Percentiles rank a stretch among this genome's conserved stretches.
Conservation (phyloP, 805 yeast species). For the Sugiyamaella smithiae region DNA sequence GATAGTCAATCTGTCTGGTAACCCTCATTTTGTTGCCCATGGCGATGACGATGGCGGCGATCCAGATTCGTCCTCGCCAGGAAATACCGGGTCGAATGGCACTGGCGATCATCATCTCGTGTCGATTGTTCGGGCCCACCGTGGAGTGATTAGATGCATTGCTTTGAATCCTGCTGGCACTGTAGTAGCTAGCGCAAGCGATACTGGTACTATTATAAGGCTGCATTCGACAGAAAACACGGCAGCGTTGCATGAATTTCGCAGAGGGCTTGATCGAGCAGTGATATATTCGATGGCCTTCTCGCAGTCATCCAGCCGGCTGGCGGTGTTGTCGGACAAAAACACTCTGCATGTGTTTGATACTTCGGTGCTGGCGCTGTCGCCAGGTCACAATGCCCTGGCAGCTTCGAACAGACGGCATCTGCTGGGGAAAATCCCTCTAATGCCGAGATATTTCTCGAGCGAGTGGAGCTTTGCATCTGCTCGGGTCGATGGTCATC, state of each 20-base stretch:
- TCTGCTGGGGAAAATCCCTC: slow-evolving; percentile 58
- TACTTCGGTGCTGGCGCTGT: slow-evolving; percentile 30
- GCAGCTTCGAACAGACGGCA: slow-evolving; percentile 50
- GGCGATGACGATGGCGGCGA: background rate
- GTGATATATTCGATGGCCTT: slow-evolving; percentile 78
- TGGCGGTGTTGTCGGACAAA: slow-evolving; percentile 88
- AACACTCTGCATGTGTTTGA: slow-evolving; percentile 85
- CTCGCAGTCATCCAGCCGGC: slow-evolving; percentile 66
- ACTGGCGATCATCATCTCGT: slow-evolving; percentile 39
- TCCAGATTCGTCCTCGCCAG: slow-evolving; percentile 32
- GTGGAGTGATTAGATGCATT: slow-evolving; percentile 58
- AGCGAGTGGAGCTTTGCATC: slow-evolving; percentile 89
- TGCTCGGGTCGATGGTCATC: slow-evolving; percentile 46
- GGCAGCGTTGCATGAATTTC: slow-evolving; percentile 71
- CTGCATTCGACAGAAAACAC: slow-evolving; percentile 69
- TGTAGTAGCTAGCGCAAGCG: slow-evolving; percentile 76
- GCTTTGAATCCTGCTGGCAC: slow-evolving; percentile 62
- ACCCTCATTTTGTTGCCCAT: background rate
- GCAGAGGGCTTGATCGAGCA: slow-evolving; percentile 89
- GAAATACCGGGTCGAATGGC: slow-evolving; percentile 49
- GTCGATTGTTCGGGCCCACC: slow-evolving; percentile 76
- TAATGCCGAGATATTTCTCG: slow-evolving; percentile 71
- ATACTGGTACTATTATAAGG: slow-evolving; percentile 76
- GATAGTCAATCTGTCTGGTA: slow-evolving; percentile 61
- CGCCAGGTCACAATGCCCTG: slow-evolving; percentile 14